Evolutionary conservation across 2,329 filamentous ascomycete genomes (phyloP).

Genomic region (Dryadomyces sulphureus): DNA sequence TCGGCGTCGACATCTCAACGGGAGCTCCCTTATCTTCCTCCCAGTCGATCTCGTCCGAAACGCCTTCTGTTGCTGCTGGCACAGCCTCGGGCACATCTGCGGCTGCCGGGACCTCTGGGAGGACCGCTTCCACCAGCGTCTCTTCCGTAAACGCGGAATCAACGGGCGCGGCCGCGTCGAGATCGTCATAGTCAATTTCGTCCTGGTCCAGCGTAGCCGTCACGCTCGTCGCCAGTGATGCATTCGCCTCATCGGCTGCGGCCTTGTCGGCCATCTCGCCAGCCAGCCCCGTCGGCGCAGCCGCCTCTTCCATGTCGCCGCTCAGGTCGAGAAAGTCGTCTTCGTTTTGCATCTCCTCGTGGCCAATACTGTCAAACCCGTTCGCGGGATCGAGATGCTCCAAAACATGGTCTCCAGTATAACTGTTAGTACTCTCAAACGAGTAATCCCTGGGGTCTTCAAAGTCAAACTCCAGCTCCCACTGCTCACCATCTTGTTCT

Average conservation of each 20-base stretch:
- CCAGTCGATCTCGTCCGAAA: slow-evolving; percentile 21
- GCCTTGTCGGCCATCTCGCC: neutral
- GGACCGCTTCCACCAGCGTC: neutral
- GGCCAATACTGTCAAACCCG: slow-evolving; percentile 1
- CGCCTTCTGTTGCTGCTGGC: neutral
- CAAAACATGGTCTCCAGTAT: neutral
- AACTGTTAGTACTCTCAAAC: neutral
- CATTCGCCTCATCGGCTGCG: neutral
- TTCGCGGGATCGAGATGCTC: slow-evolving; percentile 5
- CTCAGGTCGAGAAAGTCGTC: slow-evolving; percentile 10
- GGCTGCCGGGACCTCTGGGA: no score
- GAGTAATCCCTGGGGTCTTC: no score
- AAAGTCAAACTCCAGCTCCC: no score
- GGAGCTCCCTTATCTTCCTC: slow-evolving; percentile 18
- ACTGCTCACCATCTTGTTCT: slow-evolving; percentile 4
- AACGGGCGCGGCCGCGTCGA: neutral
- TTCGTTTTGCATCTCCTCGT: neutral
- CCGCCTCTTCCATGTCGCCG: slow-evolving; percentile 3
- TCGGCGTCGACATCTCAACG: slow-evolving; percentile 12
- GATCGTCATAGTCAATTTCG: slow-evolving; percentile 21
- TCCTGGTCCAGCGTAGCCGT: slow-evolving; percentile 20
- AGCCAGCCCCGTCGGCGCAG: neutral
- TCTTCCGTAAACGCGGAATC: neutral
- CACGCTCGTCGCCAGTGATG: slow-evolving; percentile 12
- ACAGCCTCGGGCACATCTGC: neutral